Evolutionary conservation across 805 yeast genomes (phyloP), one percentile per base, ranked within the genome.

Genomic region (Hanseniaspora pseudoguilliermondii): DNA sequence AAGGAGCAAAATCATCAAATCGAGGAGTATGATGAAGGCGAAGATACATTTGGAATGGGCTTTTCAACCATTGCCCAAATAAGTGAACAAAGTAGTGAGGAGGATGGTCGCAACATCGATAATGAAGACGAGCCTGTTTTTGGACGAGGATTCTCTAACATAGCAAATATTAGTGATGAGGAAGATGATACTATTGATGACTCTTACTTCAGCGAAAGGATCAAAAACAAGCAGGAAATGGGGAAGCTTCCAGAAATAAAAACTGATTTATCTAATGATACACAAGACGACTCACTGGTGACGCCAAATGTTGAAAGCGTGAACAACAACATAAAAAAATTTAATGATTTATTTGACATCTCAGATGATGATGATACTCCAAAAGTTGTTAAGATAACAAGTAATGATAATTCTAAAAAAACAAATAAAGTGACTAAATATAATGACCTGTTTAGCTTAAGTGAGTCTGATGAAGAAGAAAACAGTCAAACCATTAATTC

Each of bases 1-100:
- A 18, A 40, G 1, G 46, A 40, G 11, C 39, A n/a, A 9, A 44
- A 29, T 18, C 27, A 29, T 27, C 38, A 49, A n/a, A 21, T 39
- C 4, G 46, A 32, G 5, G 42, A 36, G 21, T 39, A 20, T 3
- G 71, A 64, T 38, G 60, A 60, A 34, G 20, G 40, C 9, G 38
- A 36, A 15, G 46, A 53, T 20, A 39, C 48, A 13, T 46, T 46
- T 46, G 47, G 46, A 5, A 20, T 36, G 11, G 56, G 50, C 3
- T 46, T 29, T 38, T 53, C 50, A 11, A 46, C 46, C 11, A 53
- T 51, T 20, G 55, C 49, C 7, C 49, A 36, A 5, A 51, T 51
- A 5, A 51, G 41, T 7, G 55, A 51, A 52, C 65, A 65, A 34
- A 65, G 65, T 16, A 65, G 60, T 9, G 59, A 59, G 8, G 47